Conservation (phyloP, 805 yeast genomes). For the Lachancea kluyveri region DNA sequence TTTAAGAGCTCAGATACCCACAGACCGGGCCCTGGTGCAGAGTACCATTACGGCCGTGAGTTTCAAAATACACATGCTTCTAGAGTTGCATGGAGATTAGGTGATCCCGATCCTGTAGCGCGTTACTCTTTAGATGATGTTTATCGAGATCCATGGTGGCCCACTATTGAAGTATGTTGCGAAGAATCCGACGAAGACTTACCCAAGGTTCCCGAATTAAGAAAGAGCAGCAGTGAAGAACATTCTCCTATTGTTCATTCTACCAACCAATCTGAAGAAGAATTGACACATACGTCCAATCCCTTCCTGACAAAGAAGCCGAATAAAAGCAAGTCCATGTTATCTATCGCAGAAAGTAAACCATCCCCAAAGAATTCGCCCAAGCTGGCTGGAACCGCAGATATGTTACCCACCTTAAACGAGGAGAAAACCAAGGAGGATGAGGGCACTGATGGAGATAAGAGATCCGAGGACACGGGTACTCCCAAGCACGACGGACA, state of each 20-base stretch:
- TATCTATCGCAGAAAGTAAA: slow-evolving; percentile 19
- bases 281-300: slow-evolving; percentile 8
- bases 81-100: slow-evolving; percentile 66
- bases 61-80: slow-evolving; percentile 55
- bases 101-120: slow-evolving; percentile 52
- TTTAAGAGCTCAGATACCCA: slow-evolving; percentile 41
- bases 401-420: slow-evolving; percentile 8
- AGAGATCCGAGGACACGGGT: no score
- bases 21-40: slow-evolving; percentile 61
- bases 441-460: no score
- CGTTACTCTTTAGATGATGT: slow-evolving; percentile 51
- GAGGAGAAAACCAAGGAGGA: slow-evolving; percentile 10
- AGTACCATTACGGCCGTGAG: slow-evolving; percentile 61
- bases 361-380: slow-evolving; percentile 1
- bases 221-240: slow-evolving; percentile 13
- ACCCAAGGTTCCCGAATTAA: slow-evolving; percentile 21
- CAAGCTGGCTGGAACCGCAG: background rate
- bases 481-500: no score
- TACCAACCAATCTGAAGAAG: slow-evolving; percentile 10
- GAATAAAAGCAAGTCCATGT: slow-evolving; percentile 20
- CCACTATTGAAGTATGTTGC: slow-evolving; percentile 48
- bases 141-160: slow-evolving; percentile 61
- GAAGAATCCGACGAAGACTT: slow-evolving; percentile 18
- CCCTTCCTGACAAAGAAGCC: slow-evolving; percentile 9
- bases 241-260: slow-evolving; percentile 8